Evolutionary conservation across 352 stramenopile species (phyloP).

Genomic region (Pythium coloratum): DNA sequence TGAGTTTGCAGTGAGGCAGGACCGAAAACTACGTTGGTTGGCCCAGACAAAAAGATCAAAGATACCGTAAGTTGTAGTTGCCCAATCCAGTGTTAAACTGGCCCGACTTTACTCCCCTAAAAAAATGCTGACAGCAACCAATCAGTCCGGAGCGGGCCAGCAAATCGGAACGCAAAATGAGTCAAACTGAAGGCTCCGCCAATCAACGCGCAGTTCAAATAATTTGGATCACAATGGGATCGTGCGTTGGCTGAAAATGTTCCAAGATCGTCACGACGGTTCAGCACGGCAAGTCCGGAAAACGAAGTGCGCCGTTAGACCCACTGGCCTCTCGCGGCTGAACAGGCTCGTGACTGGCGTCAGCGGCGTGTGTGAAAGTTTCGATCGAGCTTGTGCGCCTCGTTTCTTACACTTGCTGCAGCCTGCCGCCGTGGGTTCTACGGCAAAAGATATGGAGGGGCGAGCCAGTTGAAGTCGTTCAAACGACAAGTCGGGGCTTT

Average conservation of each 20-base stretch:
- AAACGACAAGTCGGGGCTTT: neutral
- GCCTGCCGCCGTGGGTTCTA: neutral
- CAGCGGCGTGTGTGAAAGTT: neutral
- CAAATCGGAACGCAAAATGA: constrained; percentile 18
- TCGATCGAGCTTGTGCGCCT: neutral
- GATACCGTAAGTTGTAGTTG: constrained; percentile 13
- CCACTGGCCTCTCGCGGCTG: constrained; percentile 7
- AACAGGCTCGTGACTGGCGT: constrained; percentile 1
- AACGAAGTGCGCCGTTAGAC: constrained; percentile 19
- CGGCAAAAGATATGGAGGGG: neutral
- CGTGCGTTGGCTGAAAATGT: neutral
- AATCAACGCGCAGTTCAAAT: constrained; percentile 10
- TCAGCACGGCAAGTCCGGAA: constrained; percentile 15
- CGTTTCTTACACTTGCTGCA: neutral
- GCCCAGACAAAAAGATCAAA: neutral
- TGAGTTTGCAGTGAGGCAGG: neutral
- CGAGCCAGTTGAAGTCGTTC: constrained; percentile 1
- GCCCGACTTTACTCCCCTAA: neutral
- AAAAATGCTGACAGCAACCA: neutral
- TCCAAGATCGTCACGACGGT: constrained; percentile 9
- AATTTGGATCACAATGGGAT: neutral
- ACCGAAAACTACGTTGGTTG: neutral
- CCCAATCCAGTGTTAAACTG: constrained; percentile 13
- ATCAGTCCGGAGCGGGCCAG: constrained; percentile 12
- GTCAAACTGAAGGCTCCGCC: neutral